phyloP scores from a whole-genome alignment of 768 basidiomycete genomes.

The Trichaptum fuscoviolaceum region DNA sequence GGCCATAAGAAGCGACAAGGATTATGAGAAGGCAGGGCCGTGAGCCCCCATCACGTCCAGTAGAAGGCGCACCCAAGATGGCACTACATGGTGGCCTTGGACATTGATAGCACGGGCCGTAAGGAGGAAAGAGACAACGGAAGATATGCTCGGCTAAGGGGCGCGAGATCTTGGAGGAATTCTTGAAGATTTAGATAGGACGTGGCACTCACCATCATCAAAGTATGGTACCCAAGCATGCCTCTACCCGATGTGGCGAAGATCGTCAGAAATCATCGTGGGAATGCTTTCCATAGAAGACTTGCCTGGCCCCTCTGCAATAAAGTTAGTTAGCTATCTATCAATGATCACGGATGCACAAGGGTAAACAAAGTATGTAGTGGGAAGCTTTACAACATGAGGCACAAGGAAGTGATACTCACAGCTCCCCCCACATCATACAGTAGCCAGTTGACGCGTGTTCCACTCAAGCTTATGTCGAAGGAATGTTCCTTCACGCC shows the following conservation, averaged over 20 bases:
- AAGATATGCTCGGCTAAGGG: neutral
- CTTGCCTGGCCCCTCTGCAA: conserved; percentile 57
- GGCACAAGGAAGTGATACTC: conserved; percentile 25
- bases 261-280: conserved; percentile 14
- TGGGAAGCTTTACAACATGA: neutral
- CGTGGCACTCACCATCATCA: conserved; percentile 59
- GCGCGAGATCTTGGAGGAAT: neutral
- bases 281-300: conserved; percentile 8
- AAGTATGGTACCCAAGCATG: conserved; percentile 84
- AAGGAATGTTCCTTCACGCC: conserved; percentile 77
- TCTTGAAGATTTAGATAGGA: neutral
- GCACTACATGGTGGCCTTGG: neutral
- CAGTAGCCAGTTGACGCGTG: conserved; percentile 67
- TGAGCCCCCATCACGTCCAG: neutral
- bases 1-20: neutral
- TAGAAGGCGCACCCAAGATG: neutral
- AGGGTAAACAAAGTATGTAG: neutral
- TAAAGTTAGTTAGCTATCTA: conserved; percentile 2
- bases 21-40: neutral
- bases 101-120: neutral
- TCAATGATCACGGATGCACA: neutral
- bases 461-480: conserved; percentile 57
- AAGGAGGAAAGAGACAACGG: neutral
- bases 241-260: conserved; percentile 37
- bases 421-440: conserved; percentile 85